Conservation (phyloP, 192 early-diverging fungal genomes). For the Coemansia erecta region DNA sequence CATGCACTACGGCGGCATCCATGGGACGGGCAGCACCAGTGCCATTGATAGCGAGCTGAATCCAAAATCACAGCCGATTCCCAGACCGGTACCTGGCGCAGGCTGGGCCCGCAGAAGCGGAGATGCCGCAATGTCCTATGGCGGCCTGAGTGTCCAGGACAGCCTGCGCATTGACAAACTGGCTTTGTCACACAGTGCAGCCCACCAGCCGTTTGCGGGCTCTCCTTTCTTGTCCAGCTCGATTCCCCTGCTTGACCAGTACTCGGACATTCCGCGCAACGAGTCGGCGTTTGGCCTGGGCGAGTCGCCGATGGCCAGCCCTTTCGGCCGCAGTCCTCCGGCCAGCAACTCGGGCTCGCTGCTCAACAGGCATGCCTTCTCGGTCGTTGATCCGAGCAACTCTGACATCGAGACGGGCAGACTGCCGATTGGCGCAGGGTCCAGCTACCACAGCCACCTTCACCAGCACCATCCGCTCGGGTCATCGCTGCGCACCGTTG, state of each 20-base stretch:
- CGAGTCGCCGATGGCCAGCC: slow-evolving; percentile 35
- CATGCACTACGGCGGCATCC: slow-evolving; percentile 12
- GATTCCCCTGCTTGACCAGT: slow-evolving; percentile 52
- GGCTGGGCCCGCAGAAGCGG: slow-evolving; percentile 21
- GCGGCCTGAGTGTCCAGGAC: slow-evolving; percentile 47
- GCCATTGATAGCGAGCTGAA: slow-evolving; percentile 11
- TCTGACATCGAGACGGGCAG: slow-evolving; percentile 8
- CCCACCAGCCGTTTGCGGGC: slow-evolving; percentile 37
- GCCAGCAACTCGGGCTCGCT: slow-evolving; percentile 18
- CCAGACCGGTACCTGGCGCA: slow-evolving; percentile 21
- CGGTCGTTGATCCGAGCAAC: slow-evolving; percentile 21
- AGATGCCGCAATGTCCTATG: slow-evolving; percentile 8
- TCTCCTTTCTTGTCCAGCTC: slow-evolving; percentile 47
- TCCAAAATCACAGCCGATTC: slow-evolving; percentile 46
- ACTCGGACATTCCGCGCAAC: slow-evolving; percentile 21
- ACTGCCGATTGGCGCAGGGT: slow-evolving; percentile 4
- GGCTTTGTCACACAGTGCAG: slow-evolving; percentile 36
- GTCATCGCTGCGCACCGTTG: slow-evolving; percentile 10
- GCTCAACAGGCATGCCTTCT: slow-evolving; percentile 46
- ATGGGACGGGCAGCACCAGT: background rate
- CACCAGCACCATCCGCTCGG: slow-evolving; percentile 18
- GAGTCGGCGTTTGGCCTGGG: slow-evolving; percentile 23
- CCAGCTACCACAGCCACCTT: slow-evolving; percentile 4
- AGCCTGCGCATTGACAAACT: slow-evolving; percentile 48
- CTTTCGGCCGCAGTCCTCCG: slow-evolving; percentile 36